Evolutionary conservation across 768 basidiomycete genomes (phyloP).

Genomic region (Gloeostereum incarnatum): DNA sequence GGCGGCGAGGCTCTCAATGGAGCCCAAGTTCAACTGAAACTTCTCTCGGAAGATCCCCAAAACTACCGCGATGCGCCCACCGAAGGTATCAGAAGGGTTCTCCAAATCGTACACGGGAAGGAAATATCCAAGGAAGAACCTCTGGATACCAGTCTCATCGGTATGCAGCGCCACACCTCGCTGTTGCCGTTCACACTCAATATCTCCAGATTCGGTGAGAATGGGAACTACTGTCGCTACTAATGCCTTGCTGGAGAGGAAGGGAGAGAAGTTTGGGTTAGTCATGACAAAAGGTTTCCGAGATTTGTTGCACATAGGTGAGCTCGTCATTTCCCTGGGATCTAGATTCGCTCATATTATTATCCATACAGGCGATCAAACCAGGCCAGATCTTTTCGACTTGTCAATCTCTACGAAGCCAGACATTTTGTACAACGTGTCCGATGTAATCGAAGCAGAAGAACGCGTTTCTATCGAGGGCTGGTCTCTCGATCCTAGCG

Average conservation of each 20-base stretch:
- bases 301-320: conserved; percentile 8
- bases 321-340: conserved; percentile 14
- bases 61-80: neutral
- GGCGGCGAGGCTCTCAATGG: conserved; percentile 7
- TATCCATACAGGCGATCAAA: conserved; percentile 33
- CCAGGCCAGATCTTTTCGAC: conserved; percentile 34
- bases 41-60: neutral
- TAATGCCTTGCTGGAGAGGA: conserved; percentile 63
- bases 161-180: conserved; percentile 11
- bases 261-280: conserved; percentile 56
- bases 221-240: conserved; percentile 48
- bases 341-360: conserved; percentile 18
- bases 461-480: conserved; percentile 33
- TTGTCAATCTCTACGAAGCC: conserved; percentile 26
- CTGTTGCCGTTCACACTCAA: neutral
- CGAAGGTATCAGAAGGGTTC: neutral
- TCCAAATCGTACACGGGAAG: neutral
- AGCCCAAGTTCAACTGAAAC: conserved; percentile 5
- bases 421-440: conserved; percentile 22
- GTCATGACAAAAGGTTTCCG: conserved; percentile 56
- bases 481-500: conserved; percentile 20
- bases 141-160: neutral
- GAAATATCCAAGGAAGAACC: neutral
- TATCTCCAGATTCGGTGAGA: neutral
- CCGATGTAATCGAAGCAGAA: conserved; percentile 29